A percentile compares a stretch with the other conserved stretches of the same genome.
phyloP scores from a whole-genome alignment of 805 yeast genomes.

The Wickerhamiella nectarea region DNA sequence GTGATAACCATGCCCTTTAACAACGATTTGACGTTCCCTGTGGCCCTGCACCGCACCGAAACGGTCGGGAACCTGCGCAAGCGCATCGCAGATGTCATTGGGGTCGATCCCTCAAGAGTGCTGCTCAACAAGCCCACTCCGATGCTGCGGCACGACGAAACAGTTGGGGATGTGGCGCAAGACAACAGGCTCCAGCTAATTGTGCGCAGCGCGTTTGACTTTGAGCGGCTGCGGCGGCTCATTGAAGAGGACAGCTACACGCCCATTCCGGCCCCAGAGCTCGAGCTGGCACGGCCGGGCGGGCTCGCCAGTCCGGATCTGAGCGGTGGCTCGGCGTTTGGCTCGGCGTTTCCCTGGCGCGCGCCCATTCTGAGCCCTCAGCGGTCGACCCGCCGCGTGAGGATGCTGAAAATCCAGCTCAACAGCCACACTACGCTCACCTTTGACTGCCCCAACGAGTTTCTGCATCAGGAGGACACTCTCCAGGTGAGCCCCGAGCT shows the following conservation, averaged over 20 bases:
- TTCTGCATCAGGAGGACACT: neutral
- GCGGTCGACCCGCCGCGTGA: neutral
- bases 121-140: neutral
- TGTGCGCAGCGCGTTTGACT: conserved; percentile 8
- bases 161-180: neutral
- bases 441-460: conserved; percentile 2
- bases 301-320: conserved; percentile 4
- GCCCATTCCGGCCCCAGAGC: conserved; percentile 1
- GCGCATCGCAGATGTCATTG: conserved; percentile 5
- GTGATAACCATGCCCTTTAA: conserved; percentile 7
- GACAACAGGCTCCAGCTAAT: conserved; percentile 8
- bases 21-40: conserved; percentile 7
- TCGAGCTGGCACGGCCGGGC: neutral
- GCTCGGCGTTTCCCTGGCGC: conserved; percentile 6
- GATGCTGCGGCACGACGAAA: neutral
- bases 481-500: conserved; percentile 2
- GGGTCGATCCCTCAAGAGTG: conserved; percentile 6
- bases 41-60: neutral
- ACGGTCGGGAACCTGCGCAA: conserved; percentile 5
- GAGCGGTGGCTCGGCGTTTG: neutral
- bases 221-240: conserved; percentile 7
- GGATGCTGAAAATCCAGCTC: conserved; percentile 1
- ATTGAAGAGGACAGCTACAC: conserved; percentile 6
- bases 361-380: conserved; percentile 1
- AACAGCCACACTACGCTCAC: neutral